Percentiles rank a stretch among this genome's conserved stretches.
Conservation (phyloP, 1,139 yeast species). For the Blastobotrys elegans region DNA sequence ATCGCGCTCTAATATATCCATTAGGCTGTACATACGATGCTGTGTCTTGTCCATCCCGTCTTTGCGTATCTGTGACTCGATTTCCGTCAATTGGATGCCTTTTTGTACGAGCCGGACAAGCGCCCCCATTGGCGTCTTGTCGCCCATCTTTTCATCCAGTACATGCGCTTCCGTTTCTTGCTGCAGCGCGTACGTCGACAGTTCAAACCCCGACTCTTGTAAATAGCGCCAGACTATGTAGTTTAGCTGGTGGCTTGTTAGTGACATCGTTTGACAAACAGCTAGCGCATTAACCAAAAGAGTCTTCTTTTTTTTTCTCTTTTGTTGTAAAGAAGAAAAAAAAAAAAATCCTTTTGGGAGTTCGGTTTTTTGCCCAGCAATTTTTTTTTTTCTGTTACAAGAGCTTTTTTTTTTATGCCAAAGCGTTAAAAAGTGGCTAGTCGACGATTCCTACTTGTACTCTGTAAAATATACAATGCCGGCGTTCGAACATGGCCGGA, state of each 20-base stretch:
- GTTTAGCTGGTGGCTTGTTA: conserved; percentile 80
- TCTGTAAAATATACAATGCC: no score
- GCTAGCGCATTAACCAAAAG: neutral
- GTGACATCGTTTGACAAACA: conserved; percentile 65
- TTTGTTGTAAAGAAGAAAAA: neutral
- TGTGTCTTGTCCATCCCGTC: conserved; percentile 24
- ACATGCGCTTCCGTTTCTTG: conserved; percentile 63
- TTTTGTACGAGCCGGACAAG: conserved; percentile 77
- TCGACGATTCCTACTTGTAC: no score
- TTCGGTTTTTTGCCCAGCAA: neutral
- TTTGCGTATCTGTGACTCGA: conserved; percentile 46
- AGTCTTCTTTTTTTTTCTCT: neutral
- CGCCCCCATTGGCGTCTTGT: conserved; percentile 62
- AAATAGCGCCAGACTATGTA: conserved; percentile 90
- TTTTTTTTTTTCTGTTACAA: no score
- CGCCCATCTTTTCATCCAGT: conserved; percentile 49
- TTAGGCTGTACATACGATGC: conserved; percentile 32
- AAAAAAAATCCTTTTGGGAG: neutral
- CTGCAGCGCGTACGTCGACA: conserved; percentile 77
- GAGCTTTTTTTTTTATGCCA: no score
- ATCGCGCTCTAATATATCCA: conserved; percentile 34
- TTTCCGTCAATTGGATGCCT: conserved; percentile 68
- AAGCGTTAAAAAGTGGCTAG: no score
- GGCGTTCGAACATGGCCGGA: no score
- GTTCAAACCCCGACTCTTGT: conserved; percentile 69